phyloP scores from a whole-genome alignment of 306 rosid genomes.

The Hippophae rhamnoides region DNA sequence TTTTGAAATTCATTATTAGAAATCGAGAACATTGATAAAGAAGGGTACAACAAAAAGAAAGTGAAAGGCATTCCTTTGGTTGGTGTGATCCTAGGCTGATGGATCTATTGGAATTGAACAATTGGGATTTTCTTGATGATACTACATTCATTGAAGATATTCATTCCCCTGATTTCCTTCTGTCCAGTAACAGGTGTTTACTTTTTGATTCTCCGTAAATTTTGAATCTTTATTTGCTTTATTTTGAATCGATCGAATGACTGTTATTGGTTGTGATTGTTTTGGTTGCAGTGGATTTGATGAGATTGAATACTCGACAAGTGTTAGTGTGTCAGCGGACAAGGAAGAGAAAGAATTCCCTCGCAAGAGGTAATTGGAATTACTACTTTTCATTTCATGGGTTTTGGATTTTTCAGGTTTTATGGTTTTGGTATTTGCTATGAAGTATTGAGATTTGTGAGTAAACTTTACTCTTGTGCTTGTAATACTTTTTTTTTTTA shows the following conservation, averaged over 20 bases:
- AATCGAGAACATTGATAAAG: too few species aligned
- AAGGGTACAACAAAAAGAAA: neutral
- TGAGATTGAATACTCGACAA: constrained; percentile 34
- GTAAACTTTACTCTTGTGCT: neutral
- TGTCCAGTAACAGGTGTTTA: constrained; percentile 37
- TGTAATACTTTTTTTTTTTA: too few species aligned
- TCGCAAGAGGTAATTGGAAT: constrained; percentile 53
- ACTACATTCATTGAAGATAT: constrained; percentile 31
- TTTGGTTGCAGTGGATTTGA: constrained; percentile 24
- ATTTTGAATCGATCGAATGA: neutral
- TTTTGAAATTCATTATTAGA: too few species aligned
- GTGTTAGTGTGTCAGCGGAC: constrained; percentile 29
- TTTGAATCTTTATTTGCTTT: neutral
- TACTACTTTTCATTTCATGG: neutral
- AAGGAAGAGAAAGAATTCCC: constrained; percentile 29
- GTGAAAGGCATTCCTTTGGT: neutral
- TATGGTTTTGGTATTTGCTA: neutral
- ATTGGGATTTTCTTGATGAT: constrained; percentile 58
- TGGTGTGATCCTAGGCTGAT: constrained; percentile 15
- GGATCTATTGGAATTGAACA: constrained; percentile 40
- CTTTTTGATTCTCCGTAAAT: neutral
- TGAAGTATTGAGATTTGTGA: neutral
- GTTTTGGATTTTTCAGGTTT: neutral
- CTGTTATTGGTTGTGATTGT: neutral
- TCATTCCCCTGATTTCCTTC: constrained; percentile 44